Conservation (phyloP, 148 eudicot species). For the Camellia granthamiana region DNA sequence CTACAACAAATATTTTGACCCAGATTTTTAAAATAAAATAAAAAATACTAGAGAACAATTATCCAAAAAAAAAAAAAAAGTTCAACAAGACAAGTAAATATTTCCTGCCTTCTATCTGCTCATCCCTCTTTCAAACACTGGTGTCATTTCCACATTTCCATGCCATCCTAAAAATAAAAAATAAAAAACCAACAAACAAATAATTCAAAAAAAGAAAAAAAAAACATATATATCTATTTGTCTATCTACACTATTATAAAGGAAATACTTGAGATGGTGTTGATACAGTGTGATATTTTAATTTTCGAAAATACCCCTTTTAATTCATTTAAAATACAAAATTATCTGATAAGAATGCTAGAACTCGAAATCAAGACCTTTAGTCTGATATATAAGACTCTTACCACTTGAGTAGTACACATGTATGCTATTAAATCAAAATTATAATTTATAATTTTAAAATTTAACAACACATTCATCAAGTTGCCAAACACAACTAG, state of each 20-base stretch:
- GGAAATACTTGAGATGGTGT: background rate
- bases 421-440: no score
- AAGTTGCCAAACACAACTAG: no score
- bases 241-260: background rate
- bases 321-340: no score
- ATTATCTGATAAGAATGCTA: no score
- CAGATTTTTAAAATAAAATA: no score
- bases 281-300: no score
- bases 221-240: background rate
- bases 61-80: no score
- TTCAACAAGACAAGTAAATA: background rate
- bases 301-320: no score
- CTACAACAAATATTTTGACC: background rate
- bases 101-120: background rate
- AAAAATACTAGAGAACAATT: no score
- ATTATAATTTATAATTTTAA: background rate
- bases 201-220: background rate
- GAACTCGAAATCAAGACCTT: no score
- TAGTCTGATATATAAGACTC: no score
- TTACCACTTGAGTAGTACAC: no score
- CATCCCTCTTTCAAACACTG: slow-evolving; percentile 14
- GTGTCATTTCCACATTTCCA: slow-evolving; percentile 16
- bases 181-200: background rate
- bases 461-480: background rate
- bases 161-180: slow-evolving; percentile 18